Conservation (phyloP, 805 yeast species). For the Sugiyamaella qingdaonensis region DNA sequence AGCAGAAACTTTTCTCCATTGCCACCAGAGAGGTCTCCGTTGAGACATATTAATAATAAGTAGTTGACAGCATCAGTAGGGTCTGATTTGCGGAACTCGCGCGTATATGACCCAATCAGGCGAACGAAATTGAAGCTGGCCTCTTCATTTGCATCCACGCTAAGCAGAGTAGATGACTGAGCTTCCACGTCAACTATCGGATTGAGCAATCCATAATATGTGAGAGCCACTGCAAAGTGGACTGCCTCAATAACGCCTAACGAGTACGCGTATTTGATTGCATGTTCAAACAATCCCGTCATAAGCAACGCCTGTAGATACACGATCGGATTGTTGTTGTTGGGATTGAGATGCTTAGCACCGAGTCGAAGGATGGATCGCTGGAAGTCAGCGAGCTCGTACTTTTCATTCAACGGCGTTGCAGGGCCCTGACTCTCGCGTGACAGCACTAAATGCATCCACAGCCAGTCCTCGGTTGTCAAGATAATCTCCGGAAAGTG, state of each 20-base stretch:
- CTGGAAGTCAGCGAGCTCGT: slow-evolving; percentile 71
- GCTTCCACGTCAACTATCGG: slow-evolving; percentile 36
- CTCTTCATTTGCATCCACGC: slow-evolving; percentile 32
- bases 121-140: slow-evolving; percentile 49
- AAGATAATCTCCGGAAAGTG: slow-evolving; percentile 63
- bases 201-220: slow-evolving; percentile 65
- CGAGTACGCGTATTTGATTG: slow-evolving; percentile 59
- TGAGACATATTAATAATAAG: slow-evolving; percentile 62
- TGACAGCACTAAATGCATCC: slow-evolving; percentile 83
- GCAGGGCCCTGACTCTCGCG: slow-evolving; percentile 49
- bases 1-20: slow-evolving; percentile 42
- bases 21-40: slow-evolving; percentile 33
- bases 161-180: slow-evolving; percentile 35
- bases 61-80: slow-evolving; percentile 93
- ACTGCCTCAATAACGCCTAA: slow-evolving; percentile 80
- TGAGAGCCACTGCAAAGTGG: slow-evolving; percentile 79
- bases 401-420: slow-evolving; percentile 60
- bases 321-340: slow-evolving; percentile 59
- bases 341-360: slow-evolving; percentile 56
- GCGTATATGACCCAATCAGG: slow-evolving; percentile 72
- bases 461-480: slow-evolving; percentile 92
- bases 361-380: slow-evolving; percentile 68
- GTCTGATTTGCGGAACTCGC: slow-evolving; percentile 77
- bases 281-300: slow-evolving; percentile 77
- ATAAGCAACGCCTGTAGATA: slow-evolving; percentile 71